Base-by-base conservation (phyloP, 2,329 filamentous ascomycete species). In the Pyrenophora teres region DNA sequence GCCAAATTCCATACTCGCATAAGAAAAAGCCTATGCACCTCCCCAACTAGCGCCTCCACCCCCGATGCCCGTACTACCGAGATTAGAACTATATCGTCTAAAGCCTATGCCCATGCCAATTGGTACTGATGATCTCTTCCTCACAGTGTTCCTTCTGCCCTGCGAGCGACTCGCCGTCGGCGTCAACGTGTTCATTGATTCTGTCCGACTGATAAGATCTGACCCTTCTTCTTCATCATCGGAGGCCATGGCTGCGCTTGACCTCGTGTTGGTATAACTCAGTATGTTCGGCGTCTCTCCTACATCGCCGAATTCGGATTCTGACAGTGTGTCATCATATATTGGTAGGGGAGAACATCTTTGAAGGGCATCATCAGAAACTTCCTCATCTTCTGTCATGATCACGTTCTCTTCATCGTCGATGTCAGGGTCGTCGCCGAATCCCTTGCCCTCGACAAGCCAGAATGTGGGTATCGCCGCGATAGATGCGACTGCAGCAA, bases 381-480 rank as follows among this genome's bases (percentile, higher is more conserved):
- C 50, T 8, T 62, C 63, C n/a, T 61, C 61, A 16, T 64, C 60
- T 25, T 55, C 45, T 2, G 59, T 51, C 4, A 60, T 52, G 5
- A 55, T 54, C 1, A 58, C 51, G 18, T 57, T 63, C 7, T 76
- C 75, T 4, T 70, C 69, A 21, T 77, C 75, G 10, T 63, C 62
- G 27, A 53, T 35, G 3, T 76, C 74, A 8, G 63, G 57, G 40
- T 76, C 74, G 3, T 70, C 69, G 12, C 78, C 70, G 73, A 90
- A 78, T 0, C 90, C 90, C 7, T 90, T 84, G 32, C 87, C 87
- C 66, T 96, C 85, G 2, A 86, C 81, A 1, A 95, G 81, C 76
- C 86, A 88, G 71, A 86, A 90, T 0, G 88, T 83, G 0, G 91
- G 89, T 2, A 96, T 72, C 0, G 84, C 84, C 15, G 89, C 88